phyloP scores from a whole-genome alignment of 306 rosid genomes.

The cucumber (Cucumis sativus) region Cucumber_9930_V3 NC_026660.2:21315001-21315500 shows the following conservation, averaged over 20 bases:
- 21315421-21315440: neutral
- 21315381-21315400: neutral
- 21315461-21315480: slow-evolving; percentile 44
- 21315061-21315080: too few species aligned
- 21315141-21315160: neutral
- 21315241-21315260: slow-evolving; percentile 27
- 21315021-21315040: too few species aligned
- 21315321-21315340: slow-evolving; percentile 29
- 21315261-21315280: slow-evolving; percentile 19
- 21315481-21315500: slow-evolving; percentile 58
- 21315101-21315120: neutral
- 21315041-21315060: too few species aligned
- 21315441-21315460: neutral
- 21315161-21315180: neutral
- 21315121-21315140: neutral
- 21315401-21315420: neutral
- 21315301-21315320: slow-evolving; percentile 44
- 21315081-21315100: too few species aligned
- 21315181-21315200: neutral
- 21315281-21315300: slow-evolving; percentile 33
- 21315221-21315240: slow-evolving; percentile 22
- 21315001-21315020: too few species aligned
- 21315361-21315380: slow-evolving; percentile 28
- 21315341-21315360: slow-evolving; percentile 37
- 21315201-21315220: neutral